phyloP scores from a whole-genome alignment of 2,329 filamentous ascomycete genomes.

The Penicillium sp. region DNA sequence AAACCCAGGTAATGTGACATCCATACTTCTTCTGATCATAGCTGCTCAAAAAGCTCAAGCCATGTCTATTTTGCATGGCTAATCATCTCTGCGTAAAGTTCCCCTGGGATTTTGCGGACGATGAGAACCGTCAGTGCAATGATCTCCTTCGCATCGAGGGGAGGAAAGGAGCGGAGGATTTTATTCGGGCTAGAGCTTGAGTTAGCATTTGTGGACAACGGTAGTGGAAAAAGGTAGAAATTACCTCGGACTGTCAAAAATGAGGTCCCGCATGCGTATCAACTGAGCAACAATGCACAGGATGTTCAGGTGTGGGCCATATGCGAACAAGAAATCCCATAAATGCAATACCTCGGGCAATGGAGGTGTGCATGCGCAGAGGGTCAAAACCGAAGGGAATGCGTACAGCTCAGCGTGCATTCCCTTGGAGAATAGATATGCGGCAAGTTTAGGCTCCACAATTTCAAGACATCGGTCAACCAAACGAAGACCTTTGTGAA shows the following conservation, averaged over 20 bases:
- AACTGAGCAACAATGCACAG: conserved; percentile 95
- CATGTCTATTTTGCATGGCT: conserved; percentile 64
- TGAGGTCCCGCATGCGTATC: conserved; percentile 78
- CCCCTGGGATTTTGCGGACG: conserved; percentile 83
- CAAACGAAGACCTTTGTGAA: conserved; percentile 84
- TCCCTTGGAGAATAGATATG: conserved; percentile 79
- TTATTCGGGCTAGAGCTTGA: conserved; percentile 74
- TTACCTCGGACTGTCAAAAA: conserved; percentile 81
- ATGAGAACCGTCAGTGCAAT: conserved; percentile 83
- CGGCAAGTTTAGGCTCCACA: conserved; percentile 82
- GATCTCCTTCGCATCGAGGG: conserved; percentile 77
- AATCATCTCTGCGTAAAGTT: conserved; percentile 87
- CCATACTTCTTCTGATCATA: neutral
- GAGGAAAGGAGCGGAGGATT: conserved; percentile 81
- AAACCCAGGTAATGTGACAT: neutral
- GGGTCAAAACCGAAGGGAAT: conserved; percentile 89
- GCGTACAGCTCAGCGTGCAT: conserved; percentile 94
- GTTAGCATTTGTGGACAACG: conserved; percentile 9
- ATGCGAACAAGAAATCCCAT: conserved; percentile 97
- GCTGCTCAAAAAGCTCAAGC: neutral
- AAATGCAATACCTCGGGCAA: conserved; percentile 87
- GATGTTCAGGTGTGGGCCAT: conserved; percentile 91
- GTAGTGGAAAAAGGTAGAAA: conserved; percentile 7
- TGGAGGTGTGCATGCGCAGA: conserved; percentile 94
- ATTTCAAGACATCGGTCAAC: conserved; percentile 91